These are phyloP conservation scores for Mycena metata DNA, from an alignment of 768 basidiomycete species.

Conservation along the genomic window DNA sequence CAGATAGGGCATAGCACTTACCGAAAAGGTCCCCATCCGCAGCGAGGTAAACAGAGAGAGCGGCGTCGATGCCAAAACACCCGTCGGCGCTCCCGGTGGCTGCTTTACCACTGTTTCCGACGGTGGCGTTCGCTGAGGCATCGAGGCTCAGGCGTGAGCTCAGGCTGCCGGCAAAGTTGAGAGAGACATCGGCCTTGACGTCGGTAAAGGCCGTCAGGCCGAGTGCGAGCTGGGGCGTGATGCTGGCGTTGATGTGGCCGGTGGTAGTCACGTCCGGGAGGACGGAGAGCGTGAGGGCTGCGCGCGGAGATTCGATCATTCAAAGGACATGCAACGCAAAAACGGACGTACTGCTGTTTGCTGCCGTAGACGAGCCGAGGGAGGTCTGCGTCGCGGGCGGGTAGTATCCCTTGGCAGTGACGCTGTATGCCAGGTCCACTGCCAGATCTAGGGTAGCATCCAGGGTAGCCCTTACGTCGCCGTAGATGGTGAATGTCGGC, in stretches of 20 bases:
- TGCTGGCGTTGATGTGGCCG: not conserved
- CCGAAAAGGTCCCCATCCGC: slow-evolving; percentile 5
- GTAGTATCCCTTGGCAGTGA: slow-evolving; percentile 41
- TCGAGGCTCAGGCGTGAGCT: not conserved
- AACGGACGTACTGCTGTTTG: slow-evolving; percentile 16
- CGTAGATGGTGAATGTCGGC: slow-evolving; percentile 33
- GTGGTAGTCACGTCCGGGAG: slow-evolving; percentile 5
- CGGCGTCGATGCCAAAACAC: slow-evolving; percentile 23
- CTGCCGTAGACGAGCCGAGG: slow-evolving; percentile 7
- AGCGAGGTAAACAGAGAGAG: slow-evolving; percentile 17
- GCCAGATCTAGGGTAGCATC: no score
- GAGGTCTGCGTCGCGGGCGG: slow-evolving; percentile 36
- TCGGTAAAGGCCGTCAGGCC: slow-evolving; percentile 23
- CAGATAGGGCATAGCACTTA: no score
- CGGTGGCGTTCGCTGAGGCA: not conserved
- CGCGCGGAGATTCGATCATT: not conserved
- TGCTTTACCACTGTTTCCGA: not conserved
- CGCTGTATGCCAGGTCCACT: slow-evolving; percentile 45
- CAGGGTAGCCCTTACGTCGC: slow-evolving; percentile 39
- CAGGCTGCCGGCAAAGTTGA: slow-evolving; percentile 11
- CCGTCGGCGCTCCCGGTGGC: slow-evolving; percentile 30
- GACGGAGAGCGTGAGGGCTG: slow-evolving; percentile 29
- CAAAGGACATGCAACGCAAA: not conserved
- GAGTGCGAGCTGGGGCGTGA: slow-evolving; percentile 28
- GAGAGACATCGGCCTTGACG: slow-evolving; percentile 16